Evolutionary conservation across 1,284 basidiomycete species (phyloP).

Genomic region (Tranzscheliella williamsii): DNA sequence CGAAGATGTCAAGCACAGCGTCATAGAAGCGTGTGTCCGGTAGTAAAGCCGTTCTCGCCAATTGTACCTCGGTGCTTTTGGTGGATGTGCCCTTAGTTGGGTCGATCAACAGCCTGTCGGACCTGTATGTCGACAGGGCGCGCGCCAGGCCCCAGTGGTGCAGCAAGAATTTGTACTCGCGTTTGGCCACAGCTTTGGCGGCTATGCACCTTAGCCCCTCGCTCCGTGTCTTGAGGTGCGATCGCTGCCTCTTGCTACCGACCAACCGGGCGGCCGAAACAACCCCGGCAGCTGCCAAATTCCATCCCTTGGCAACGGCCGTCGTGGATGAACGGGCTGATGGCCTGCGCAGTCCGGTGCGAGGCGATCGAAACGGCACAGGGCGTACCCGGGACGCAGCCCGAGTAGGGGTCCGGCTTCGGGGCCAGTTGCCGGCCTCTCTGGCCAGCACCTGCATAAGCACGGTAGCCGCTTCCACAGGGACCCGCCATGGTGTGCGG

Average conservation of each 20-base stretch:
- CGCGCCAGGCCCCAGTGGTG: neutral
- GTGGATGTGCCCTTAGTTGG: neutral
- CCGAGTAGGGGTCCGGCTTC: neutral
- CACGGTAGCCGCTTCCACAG: constrained; percentile 34
- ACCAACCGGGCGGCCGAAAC: no score
- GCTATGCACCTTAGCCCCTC: neutral
- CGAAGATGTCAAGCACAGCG: constrained; percentile 23
- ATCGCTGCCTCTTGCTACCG: neutral
- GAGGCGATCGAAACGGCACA: neutral
- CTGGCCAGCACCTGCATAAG: constrained; percentile 35
- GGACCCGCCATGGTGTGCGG: constrained; percentile 19
- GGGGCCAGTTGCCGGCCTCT: constrained; percentile 15
- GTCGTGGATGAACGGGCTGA: no score
- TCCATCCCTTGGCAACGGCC: constrained; percentile 20
- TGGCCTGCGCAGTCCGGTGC: no score
- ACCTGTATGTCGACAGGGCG: neutral
- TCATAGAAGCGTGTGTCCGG: constrained; percentile 32
- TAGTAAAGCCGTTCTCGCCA: neutral
- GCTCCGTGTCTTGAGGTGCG: neutral
- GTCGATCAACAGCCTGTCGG: neutral
- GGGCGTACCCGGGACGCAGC: neutral
- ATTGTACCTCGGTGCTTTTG: neutral
- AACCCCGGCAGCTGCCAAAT: neutral
- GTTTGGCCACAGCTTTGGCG: neutral
- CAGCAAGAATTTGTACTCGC: constrained; percentile 1